Conservation (phyloP, 225 moss, liverwort and hornwort species). For the Marchantia paleacea region DNA sequence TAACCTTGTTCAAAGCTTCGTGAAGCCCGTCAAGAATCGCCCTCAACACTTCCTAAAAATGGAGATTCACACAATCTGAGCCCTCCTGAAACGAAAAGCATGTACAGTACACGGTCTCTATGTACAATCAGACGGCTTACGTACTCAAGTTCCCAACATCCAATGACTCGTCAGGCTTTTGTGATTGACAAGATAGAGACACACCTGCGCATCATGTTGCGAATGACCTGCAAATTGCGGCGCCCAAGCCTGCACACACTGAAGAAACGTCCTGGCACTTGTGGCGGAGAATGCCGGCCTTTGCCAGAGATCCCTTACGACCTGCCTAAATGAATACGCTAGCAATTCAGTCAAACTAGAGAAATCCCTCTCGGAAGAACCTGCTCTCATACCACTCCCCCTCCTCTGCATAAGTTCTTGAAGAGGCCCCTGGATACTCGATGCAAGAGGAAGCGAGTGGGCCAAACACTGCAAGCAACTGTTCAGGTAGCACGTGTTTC, state of each 20-base stretch:
- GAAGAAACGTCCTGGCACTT: constrained; percentile 53
- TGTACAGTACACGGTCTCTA: neutral
- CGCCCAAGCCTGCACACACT: constrained; percentile 58
- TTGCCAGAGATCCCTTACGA: constrained; percentile 58
- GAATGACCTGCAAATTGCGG: constrained; percentile 62
- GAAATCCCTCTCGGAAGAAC: constrained; percentile 41
- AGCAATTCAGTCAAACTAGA: constrained; percentile 49
- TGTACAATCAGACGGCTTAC: too few relatives aligned
- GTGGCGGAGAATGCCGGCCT: constrained; percentile 50
- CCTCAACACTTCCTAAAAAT: constrained; percentile 60
- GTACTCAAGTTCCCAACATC: too few relatives aligned
- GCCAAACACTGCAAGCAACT: constrained; percentile 68
- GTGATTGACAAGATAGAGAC: neutral
- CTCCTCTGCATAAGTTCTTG: constrained; percentile 47
- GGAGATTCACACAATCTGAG: constrained; percentile 28
- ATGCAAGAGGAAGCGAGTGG: constrained; percentile 60
- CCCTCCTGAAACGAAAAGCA: neutral
- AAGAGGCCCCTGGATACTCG: constrained; percentile 47
- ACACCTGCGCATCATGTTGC: constrained; percentile 72
- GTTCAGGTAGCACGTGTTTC: constrained; percentile 74
- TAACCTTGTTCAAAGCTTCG: constrained; percentile 64
- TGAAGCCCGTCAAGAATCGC: constrained; percentile 73
- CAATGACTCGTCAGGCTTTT: neutral
- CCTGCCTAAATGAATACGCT: constrained; percentile 51
- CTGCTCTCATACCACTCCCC: constrained; percentile 36